phyloP scores from a whole-genome alignment of 2,329 filamentous ascomycete genomes.

The Arthroderma sp. region DNA sequence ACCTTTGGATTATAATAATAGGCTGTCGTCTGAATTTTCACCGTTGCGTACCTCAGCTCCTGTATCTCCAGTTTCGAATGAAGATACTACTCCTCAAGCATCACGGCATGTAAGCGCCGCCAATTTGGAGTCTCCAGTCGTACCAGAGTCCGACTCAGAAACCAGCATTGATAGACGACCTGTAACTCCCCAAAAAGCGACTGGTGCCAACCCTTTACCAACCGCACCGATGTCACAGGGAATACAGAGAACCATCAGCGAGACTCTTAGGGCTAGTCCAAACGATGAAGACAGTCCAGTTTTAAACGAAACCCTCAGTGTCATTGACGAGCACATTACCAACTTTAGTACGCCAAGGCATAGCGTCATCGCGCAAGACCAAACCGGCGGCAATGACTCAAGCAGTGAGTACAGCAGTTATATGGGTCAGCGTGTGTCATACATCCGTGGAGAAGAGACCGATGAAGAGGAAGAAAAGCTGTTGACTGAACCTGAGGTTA shows the following conservation, averaged over 20 bases:
- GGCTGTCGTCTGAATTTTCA: no score
- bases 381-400: constrained; percentile 55
- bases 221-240: constrained; percentile 20
- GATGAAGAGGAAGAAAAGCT: constrained; percentile 68
- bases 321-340: constrained; percentile 94
- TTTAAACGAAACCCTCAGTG: constrained; percentile 85
- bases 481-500: constrained; percentile 62
- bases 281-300: constrained; percentile 56
- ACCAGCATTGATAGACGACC: constrained; percentile 4
- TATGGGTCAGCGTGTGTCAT: constrained; percentile 64
- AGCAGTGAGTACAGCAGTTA: constrained; percentile 82
- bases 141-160: constrained; percentile 11
- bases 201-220: background rate
- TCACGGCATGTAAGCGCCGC: constrained; percentile 26
- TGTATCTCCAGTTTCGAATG: constrained; percentile 18
- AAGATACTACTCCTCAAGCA: constrained; percentile 28
- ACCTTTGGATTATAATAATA: no score
- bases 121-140: constrained; percentile 16
- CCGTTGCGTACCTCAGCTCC: constrained; percentile 1
- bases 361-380: constrained; percentile 38
- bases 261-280: constrained; percentile 38
- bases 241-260: constrained; percentile 32
- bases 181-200: constrained; percentile 6
- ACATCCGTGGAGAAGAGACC: constrained; percentile 77
- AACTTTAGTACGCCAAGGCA: constrained; percentile 57